These are phyloP conservation scores for Amphichorda felina DNA, from an alignment of 2,329 filamentous ascomycete species.

Conservation along the genomic window DNA sequence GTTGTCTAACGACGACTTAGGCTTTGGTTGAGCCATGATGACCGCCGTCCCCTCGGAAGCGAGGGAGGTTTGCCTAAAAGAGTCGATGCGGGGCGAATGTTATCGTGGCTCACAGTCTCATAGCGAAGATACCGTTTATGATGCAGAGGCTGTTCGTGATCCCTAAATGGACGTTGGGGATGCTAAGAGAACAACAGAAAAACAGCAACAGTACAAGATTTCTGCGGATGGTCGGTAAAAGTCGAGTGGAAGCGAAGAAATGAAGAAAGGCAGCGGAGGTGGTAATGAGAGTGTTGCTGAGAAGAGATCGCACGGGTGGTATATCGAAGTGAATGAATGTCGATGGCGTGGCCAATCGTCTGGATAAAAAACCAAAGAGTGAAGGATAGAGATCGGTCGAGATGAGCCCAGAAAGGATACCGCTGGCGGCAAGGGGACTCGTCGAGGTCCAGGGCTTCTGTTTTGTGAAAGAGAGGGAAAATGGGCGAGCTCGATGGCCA, in stretches of 20 bases:
- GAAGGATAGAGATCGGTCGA: not conserved
- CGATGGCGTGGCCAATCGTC: not conserved
- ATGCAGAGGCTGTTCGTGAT: not conserved
- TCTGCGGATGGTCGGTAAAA: too few species aligned
- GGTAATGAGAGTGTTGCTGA: not conserved
- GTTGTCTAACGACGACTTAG: slow-evolving; percentile 56
- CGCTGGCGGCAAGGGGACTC: too few species aligned
- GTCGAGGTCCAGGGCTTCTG: too few species aligned
- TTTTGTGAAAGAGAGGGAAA: not conserved
- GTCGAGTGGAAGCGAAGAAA: too few species aligned
- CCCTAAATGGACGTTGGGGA: not conserved
- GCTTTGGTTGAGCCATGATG: slow-evolving; percentile 61
- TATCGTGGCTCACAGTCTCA: slow-evolving; percentile 10
- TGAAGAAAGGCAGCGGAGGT: not conserved
- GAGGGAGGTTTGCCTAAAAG: not conserved
- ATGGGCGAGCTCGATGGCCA: not conserved
- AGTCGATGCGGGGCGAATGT: slow-evolving; percentile 1
- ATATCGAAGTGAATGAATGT: too few species aligned
- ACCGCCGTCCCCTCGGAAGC: slow-evolving; percentile 1
- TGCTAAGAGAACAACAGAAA: too few species aligned
- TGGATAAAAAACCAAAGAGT: not conserved
- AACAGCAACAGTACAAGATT: too few species aligned
- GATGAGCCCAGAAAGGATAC: not conserved
- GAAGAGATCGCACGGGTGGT: too few species aligned
- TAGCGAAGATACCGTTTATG: slow-evolving; percentile 7